These are phyloP conservation scores for Ensete glaucum DNA, from an alignment of 176 grass and related monocot species.

Conservation along the genomic window DNA sequence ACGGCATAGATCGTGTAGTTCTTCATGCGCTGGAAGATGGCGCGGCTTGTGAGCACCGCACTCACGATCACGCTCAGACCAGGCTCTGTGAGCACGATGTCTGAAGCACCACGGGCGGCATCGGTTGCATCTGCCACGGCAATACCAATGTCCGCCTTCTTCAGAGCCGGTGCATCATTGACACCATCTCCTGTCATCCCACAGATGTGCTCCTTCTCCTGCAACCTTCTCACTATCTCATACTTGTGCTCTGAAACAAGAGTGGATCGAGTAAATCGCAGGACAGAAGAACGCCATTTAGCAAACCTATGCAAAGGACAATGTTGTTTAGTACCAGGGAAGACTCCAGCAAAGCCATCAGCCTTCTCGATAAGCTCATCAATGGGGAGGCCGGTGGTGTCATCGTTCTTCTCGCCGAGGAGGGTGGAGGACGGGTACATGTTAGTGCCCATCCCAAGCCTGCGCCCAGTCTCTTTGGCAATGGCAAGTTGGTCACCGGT, in stretches of 20 bases:
- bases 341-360: constrained; percentile 85
- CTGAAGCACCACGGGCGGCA: constrained; percentile 63
- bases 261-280: neutral
- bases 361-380: constrained; percentile 91
- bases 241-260: constrained; percentile 67
- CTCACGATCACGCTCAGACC: constrained; percentile 87
- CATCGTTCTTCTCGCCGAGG: constrained; percentile 48
- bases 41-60: constrained; percentile 67
- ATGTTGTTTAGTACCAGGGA: constrained; percentile 31
- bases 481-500: constrained; percentile 92
- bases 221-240: constrained; percentile 84
- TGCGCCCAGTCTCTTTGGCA: constrained; percentile 69
- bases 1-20: constrained; percentile 99
- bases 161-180: constrained; percentile 88
- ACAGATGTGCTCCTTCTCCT: constrained; percentile 75
- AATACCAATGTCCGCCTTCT: constrained; percentile 97
- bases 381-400: constrained; percentile 43
- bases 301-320: no score
- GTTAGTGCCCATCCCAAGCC: constrained; percentile 91
- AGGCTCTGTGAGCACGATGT: constrained; percentile 87
- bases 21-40: constrained; percentile 98
- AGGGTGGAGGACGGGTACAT: constrained; percentile 86
- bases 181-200: constrained; percentile 92
- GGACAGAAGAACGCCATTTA: no score
- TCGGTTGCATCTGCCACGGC: constrained; percentile 93